Evolutionary conservation across 108 stramenopile genomes (phyloP), one percentile per base, ranked within the genome.

Genomic region (Fragilaria radians): DNA sequence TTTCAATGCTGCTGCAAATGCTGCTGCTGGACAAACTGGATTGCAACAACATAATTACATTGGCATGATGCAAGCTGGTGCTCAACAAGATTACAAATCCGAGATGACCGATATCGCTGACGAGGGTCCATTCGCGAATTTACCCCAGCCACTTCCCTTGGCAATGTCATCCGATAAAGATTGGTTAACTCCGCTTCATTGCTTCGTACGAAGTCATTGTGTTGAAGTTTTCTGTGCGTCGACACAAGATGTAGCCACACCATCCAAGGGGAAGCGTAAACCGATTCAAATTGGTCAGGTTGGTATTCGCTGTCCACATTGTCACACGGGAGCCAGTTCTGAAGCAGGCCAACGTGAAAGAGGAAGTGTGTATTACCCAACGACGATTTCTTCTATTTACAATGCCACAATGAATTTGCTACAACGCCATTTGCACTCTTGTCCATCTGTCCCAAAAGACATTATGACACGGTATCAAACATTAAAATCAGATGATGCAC

Each of bases 271-370:
- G 1, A 87, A 86, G 67, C 70, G 85, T 5, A 88, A 81, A 27
- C 84, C 82, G 32, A 81, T 91, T 31, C 61, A 77, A 30, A 74
- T 92, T 7, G 81, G 83, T 7, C 91, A 92, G 49, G 83, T 92
- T 26, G 91, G 91, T 2, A 88, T 92, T 70, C 77, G 91, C 32
- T 92, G 91, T 52, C 84, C 82, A 14, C 83, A 83, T 59, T 91
- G 89, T 54, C 71, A 81, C 54, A 54, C 66, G 60, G 33, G 70
- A 61, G 63, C 64, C 34, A n/a, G n/a, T n/a, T n/a, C n/a, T n/a
- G 1, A 56, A 28, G 46, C 29, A n/a, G 31, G 58, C 48, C 36
- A 25, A 0, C 59, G 68, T n/a, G 84, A 85, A 68, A 73, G 88
- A 14, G 88, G 88, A 4, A 76, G 73, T 32, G 72, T 85, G 19